Percentiles rank a stretch among this genome's conserved stretches.
These are phyloP conservation scores for Kwoniella dendrophila DNA, from an alignment of 768 basidiomycete species.

Conservation along the genomic window DNA sequence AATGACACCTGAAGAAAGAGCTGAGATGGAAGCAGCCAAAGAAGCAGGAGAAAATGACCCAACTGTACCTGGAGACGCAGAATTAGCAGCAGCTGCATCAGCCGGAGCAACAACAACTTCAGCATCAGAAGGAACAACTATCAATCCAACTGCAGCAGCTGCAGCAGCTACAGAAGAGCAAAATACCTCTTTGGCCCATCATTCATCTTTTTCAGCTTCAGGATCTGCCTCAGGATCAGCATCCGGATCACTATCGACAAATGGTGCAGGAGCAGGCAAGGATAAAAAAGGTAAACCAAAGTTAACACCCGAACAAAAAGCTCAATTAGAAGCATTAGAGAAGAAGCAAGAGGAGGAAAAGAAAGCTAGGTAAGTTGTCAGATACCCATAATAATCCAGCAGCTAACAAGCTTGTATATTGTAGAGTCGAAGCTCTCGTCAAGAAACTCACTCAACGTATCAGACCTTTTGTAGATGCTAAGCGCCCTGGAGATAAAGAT, in stretches of 20 bases:
- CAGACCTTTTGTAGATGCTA: slow-evolving; percentile 87
- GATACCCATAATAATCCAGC: neutral
- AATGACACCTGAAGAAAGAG: slow-evolving; percentile 90
- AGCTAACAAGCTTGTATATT: slow-evolving; percentile 58
- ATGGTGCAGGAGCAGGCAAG: slow-evolving; percentile 43
- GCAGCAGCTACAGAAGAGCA: slow-evolving; percentile 23
- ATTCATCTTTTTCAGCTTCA: slow-evolving; percentile 31
- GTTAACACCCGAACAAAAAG: slow-evolving; percentile 78
- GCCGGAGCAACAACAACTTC: slow-evolving; percentile 28
- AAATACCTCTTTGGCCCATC: slow-evolving; percentile 34
- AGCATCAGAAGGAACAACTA: slow-evolving; percentile 24
- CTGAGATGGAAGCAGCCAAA: slow-evolving; percentile 76
- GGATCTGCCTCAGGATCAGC: slow-evolving; percentile 25
- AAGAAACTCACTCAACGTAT: slow-evolving; percentile 80
- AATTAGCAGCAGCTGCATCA: slow-evolving; percentile 19
- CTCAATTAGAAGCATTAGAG: slow-evolving; percentile 80
- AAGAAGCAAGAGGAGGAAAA: slow-evolving; percentile 70
- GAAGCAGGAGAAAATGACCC: slow-evolving; percentile 58
- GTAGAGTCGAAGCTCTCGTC: slow-evolving; percentile 71
- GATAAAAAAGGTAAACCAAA: slow-evolving; percentile 57
- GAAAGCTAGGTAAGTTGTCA: slow-evolving; percentile 39
- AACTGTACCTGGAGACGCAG: slow-evolving; percentile 30
- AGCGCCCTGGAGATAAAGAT: slow-evolving; percentile 65
- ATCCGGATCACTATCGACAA: slow-evolving; percentile 4
- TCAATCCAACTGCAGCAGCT: slow-evolving; percentile 30